phyloP scores from a whole-genome alignment of 192 early-diverging fungal species.

The Mycoemilia scoparia region DNA sequence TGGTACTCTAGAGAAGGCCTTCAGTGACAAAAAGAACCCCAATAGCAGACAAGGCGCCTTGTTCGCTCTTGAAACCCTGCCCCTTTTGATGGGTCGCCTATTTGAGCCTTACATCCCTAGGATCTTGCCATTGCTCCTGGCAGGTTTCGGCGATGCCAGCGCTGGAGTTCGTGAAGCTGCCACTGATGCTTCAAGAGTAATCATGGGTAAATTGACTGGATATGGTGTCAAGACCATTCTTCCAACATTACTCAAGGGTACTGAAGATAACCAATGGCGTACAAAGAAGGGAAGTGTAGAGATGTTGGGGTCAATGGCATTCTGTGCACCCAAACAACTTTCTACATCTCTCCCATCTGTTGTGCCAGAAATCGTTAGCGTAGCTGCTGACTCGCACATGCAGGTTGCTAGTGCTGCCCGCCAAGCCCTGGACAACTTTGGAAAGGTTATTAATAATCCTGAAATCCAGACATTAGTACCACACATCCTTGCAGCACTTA shows the following conservation, averaged over 20 bases:
- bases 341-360: constrained; percentile 75
- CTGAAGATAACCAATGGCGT: constrained; percentile 82
- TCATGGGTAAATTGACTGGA: constrained; percentile 87
- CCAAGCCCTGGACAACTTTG: constrained; percentile 68
- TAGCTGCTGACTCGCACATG: constrained; percentile 79
- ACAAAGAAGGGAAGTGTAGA: constrained; percentile 96
- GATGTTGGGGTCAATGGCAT: constrained; percentile 87
- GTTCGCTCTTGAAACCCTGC: constrained; percentile 84
- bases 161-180: constrained; percentile 81
- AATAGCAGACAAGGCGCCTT: constrained; percentile 78
- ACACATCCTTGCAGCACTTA: constrained; percentile 61
- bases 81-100: constrained; percentile 63
- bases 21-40: constrained; percentile 51
- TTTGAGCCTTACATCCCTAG: constrained; percentile 97
- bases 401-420: constrained; percentile 80
- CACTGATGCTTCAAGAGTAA: constrained; percentile 66
- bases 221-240: constrained; percentile 95
- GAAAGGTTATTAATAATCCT: constrained; percentile 92
- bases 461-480: constrained; percentile 91
- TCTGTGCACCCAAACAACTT: constrained; percentile 87
- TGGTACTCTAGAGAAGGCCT: constrained; percentile 41
- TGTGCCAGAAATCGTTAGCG: constrained; percentile 80
- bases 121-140: constrained; percentile 71
- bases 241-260: constrained; percentile 69
- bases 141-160: constrained; percentile 71